Evolutionary conservation across 495 filamentous ascomycete species (phyloP), one percentile per base, ranked within the genome.

Genomic region (Jackrogersella multiformis): DNA sequence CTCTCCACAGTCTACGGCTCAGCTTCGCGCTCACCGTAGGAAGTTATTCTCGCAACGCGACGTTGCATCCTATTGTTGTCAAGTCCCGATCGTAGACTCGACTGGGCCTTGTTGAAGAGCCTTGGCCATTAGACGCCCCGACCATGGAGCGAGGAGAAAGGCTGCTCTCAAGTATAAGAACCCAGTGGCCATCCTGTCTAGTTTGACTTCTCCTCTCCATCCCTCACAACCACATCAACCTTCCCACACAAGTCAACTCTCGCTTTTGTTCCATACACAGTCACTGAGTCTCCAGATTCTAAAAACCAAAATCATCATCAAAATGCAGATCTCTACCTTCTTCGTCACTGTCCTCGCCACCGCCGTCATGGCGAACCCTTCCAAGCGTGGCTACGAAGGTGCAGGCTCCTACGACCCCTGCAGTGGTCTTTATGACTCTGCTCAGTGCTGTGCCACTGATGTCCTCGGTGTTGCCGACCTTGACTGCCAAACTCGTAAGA

Each of bases 401-500:
- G 45, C 21, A 3, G 49, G 42, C 24, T 16, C 5, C 56, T 74
- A 68, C 53, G 60, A 56, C 26, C 38, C 66, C 39, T 72, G 69
- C 72, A 57, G 18, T 6, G 70, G 70, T 20, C 64, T 71, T 30
- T 71, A 74, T 34, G 62, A 59, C 57, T 69, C 28, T 39, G 49
- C 70, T 12, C 75, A 74, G 41, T 83, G 81, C 77, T 84, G 81
- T 66, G 75, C 81, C 21, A 78, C 79, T 36, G 77, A 84, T 49
- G 79, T 82, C 35, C 75, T 81, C 20, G 77, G 78, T 39, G 64
- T 84, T 39, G 79, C 78, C 7, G 80, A 84, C 58, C 71, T 84
- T 42, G 74, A 84, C 70, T 84, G 81, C 69, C n/a, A 28, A 1
- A 36, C 58, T 30, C 78, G 81, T 84, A 80, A 67, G 79, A 68